Base-by-base conservation (phyloP, 192 early-diverging fungal species). In the Spizellomyces punctatus region DNA sequence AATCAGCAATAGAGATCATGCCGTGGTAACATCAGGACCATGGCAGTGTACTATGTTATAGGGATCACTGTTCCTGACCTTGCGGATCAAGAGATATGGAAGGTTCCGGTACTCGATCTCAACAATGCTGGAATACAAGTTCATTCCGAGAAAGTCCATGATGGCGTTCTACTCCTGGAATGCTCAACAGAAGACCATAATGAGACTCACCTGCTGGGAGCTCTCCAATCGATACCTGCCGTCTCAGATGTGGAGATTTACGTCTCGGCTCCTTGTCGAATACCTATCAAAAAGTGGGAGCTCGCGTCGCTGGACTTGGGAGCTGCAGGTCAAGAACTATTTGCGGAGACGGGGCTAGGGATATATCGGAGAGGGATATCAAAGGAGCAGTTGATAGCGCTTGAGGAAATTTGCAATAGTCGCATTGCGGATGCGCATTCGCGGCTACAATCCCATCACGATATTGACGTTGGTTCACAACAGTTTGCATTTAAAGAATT, bases 401-500 rank as follows among this genome's bases (percentile, higher is more conserved):
- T n/a, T 54, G 14, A 12, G 14, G 17, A n/a, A 0, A 54, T 64
- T 12, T 14, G 10, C 27, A 21, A 16, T 17, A 10, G 10, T 10
- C 59, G 52, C 19, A 72, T 72, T 14, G 61, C 6, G 17, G 22
- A 72, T 36, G 63, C 70, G 10, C 61, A 72, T 41, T 16, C 16
- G 27, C 19, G 21, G 50, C 36, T 72, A 14, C 46, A 46, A 22
- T 6, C 16, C 8, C 0, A 56, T 7, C 48, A 72, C 22, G 17
- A 19, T 0, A 63, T 72, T 36, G 10, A 43, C 46, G 60, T 64
- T 5, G 70, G 70, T n/a, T 17, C 36, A 14, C 61, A 64, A 8
- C 19, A 16, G 10, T 72, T 72, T 64, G 70, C 70, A 64, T 72
- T 72, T 44, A 22, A 9, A 6, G 70, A 72, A 54, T 12, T 72